Conservation (phyloP, 176 grass and related monocot genomes). For the Canna indica region DNA sequence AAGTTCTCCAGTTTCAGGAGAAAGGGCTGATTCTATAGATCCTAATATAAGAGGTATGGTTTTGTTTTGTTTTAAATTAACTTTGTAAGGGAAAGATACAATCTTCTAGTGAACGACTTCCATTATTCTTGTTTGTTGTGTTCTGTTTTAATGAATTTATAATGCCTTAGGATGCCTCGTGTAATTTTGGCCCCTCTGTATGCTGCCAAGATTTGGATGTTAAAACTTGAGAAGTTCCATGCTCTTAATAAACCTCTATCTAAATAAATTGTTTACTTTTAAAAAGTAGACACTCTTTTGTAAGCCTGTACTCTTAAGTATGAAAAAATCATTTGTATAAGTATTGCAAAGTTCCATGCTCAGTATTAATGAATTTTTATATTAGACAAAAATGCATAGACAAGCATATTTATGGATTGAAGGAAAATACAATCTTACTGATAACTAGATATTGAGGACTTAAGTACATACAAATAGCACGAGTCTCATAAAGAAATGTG, state of each 20-base stretch:
- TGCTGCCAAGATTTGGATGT: neutral
- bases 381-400: no score
- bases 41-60: constrained; percentile 69
- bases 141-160: neutral
- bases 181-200: neutral
- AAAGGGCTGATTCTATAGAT: constrained; percentile 66
- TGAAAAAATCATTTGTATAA: no score
- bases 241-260: no score
- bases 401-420: no score
- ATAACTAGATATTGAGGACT: no score
- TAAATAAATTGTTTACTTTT: neutral
- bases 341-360: no score
- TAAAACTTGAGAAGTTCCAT: neutral
- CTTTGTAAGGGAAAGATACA: no score
- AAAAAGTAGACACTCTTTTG: neutral
- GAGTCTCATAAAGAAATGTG: no score
- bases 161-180: neutral
- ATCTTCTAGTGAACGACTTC: neutral
- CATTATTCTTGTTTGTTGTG: neutral
- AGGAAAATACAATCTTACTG: no score
- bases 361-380: no score
- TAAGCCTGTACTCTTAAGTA: neutral
- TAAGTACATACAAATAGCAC: no score
- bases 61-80: no score
- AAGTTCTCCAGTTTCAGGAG: constrained; percentile 86